Conservation (phyloP, 139 green algal genomes). For the Picochlorum sp. region DNA sequence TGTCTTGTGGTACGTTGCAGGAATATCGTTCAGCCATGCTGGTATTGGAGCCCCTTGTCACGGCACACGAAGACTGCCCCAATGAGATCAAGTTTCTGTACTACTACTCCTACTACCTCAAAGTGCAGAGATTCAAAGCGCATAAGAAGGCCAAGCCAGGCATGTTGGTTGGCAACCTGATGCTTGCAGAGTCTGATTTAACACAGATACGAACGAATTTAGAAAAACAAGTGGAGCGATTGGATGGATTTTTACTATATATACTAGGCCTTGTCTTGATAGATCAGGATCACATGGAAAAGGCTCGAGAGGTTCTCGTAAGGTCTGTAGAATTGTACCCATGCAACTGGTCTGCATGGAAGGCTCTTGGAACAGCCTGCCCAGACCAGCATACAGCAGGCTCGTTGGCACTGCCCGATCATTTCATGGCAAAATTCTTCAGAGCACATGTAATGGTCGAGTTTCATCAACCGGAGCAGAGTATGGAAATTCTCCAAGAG, state of each 20-base stretch:
- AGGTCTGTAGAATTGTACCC: constrained; percentile 59
- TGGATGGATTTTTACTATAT: constrained; percentile 62
- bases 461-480: constrained; percentile 70
- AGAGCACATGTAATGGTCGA: constrained; percentile 57
- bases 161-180: neutral
- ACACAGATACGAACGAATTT: constrained; percentile 17
- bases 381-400: constrained; percentile 21
- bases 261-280: constrained; percentile 65
- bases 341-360: constrained; percentile 90
- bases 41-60: too few relatives aligned
- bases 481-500: constrained; percentile 42
- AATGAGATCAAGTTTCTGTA: constrained; percentile 56
- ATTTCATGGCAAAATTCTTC: constrained; percentile 77
- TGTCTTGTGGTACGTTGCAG: too few relatives aligned
- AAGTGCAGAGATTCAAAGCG: constrained; percentile 71
- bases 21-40: too few relatives aligned
- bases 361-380: constrained; percentile 56
- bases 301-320: constrained; percentile 38
- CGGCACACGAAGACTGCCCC: too few relatives aligned
- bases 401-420: constrained; percentile 43
- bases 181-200: neutral
- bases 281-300: constrained; percentile 34
- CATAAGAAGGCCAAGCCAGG: neutral
- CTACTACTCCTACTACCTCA: constrained; percentile 69
- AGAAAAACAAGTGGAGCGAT: constrained; percentile 11